Conservation (phyloP, 306 rosid species). For the Biancaea sappan region DNA sequence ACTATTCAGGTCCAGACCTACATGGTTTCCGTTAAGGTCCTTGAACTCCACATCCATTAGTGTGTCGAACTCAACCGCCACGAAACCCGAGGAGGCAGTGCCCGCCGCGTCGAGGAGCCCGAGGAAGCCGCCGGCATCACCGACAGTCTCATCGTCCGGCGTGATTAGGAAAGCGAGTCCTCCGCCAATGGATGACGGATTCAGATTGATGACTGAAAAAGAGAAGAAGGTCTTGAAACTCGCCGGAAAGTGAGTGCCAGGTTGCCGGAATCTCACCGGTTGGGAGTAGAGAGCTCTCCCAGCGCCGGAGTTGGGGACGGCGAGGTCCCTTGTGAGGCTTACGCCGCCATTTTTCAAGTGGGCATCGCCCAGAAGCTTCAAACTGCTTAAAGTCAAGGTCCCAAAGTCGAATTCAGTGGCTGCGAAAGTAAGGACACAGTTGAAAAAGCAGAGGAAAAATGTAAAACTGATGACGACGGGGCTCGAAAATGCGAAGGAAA, state of each 20-base stretch:
- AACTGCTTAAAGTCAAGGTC: slow-evolving; percentile 63
- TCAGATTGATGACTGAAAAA: slow-evolving; percentile 73
- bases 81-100: slow-evolving; percentile 34
- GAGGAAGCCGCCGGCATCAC: slow-evolving; percentile 76
- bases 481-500: not conserved
- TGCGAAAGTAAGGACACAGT: slow-evolving; percentile 5
- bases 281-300: slow-evolving; percentile 79
- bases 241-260: slow-evolving; percentile 46
- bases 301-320: slow-evolving; percentile 88
- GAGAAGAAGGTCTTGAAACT: slow-evolving; percentile 91
- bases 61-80: slow-evolving; percentile 94
- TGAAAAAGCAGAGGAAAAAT: slow-evolving; percentile 7
- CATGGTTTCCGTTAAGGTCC: slow-evolving; percentile 96
- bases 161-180: slow-evolving; percentile 82
- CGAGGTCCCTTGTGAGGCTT: slow-evolving; percentile 82
- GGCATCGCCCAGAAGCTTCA: slow-evolving; percentile 95
- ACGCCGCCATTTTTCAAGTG: slow-evolving; percentile 87
- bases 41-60: slow-evolving; percentile 88
- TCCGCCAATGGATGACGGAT: slow-evolving; percentile 93
- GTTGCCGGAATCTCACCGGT: slow-evolving; percentile 74
- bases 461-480: slow-evolving; percentile 11
- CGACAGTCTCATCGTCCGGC: slow-evolving; percentile 60
- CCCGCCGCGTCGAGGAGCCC: slow-evolving; percentile 47
- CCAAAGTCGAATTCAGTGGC: slow-evolving; percentile 82
- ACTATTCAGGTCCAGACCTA: slow-evolving; percentile 83